Evolutionary conservation across 345 rosid species (phyloP), one percentile per base, ranked within the genome.

Genomic region (Salix viminalis): DNA sequence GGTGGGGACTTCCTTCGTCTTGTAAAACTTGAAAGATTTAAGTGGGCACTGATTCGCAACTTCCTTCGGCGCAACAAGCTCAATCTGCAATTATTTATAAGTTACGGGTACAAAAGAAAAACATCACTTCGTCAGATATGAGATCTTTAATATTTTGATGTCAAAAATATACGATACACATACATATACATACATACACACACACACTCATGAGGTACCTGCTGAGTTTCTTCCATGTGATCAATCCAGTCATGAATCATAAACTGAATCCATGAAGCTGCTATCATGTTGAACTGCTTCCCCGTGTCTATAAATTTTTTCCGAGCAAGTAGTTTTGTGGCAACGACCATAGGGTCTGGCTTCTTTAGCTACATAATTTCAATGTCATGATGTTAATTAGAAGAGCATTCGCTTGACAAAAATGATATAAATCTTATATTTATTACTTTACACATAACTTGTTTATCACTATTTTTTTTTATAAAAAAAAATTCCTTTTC

Each of bases 241-340:
- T 88, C 94, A 70, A 88, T 46, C 94, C 94, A 90, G 46, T 90
- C 94, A 75, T 90, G 94, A 26, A 90, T 85, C 94, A 88, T 90
- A 76, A 90, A 90, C 67, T 88, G 91, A 74, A 88, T 87, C 94
- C 90, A 88, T 41, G 89, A 83, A 70, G 87, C 82, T 48, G 91
- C 94, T 42, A 90, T 88, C 82, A 90, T 82, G 71, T 90, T 90
- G 83, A 88, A 87, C 44, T 88, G 94, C 72, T 90, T 88, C 56
- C 81, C 94, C 18, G 89, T 87, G 50, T 88, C 94, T 52, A 67
- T 72, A 14, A 81, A 65, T 36, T 79, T 73, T 69, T 73, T 88
- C 56, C 90, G 69, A 65, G 82, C 81, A 58, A 90, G 64, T n/a
- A 90, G 75, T 71, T 83, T 87, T 26, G 90, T 78, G 28, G 90